Base-by-base conservation (phyloP, 2,329 filamentous ascomycete genomes). In the Alternaria dauci region DNA sequence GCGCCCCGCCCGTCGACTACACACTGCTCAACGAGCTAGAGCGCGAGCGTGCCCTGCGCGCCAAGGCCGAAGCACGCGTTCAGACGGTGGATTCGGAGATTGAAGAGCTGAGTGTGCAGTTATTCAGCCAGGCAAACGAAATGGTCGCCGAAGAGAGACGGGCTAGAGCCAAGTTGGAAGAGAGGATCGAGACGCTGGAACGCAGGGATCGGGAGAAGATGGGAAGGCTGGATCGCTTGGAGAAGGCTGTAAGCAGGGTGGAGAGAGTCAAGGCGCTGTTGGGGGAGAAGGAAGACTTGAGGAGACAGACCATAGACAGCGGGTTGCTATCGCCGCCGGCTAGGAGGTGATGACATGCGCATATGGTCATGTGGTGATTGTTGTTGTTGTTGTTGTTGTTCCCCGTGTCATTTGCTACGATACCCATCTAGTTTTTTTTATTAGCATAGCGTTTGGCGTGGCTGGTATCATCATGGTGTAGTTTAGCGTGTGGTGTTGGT, bases 61-160 rank as follows among this genome's bases (percentile, higher is more conserved):
- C 85, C 39, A 86, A 88, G 52, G 91, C 91, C 1, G 92, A 95
- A 79, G 85, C 85, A 51, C 85, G 87, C 63, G 81, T 92, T 20
- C 84, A 84, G 65, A 86, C 88, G 51, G 90, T 91, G 52, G 89
- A 87, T 71, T 84, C 82, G 12, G 92, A 95, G 81, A 85, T 94
- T 20, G 92, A 94, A 79, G 92, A 95, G 79, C 81, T 95, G 65
- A 91, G 87, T 71, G 89, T 87, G 20, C 86, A 85, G 52, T 81
- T 95, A 55, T 95, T 95, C 76, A 88, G 91, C 80, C 89, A 94
- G 81, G 92, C 92, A 52, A 95, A 95, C 76, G 88, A 93, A 79
- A 95, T 95, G 92, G 92, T 95, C 20, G 91, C 92, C 2, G 83
- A 85, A 18, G 92, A 95, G 82, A 82, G 92, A 43, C 85, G 87